Percentiles rank a stretch among this genome's conserved stretches.
These are phyloP conservation scores for Pythium phragmitis DNA, from an alignment of 352 stramenopile genomes.

Conservation along the genomic window DNA sequence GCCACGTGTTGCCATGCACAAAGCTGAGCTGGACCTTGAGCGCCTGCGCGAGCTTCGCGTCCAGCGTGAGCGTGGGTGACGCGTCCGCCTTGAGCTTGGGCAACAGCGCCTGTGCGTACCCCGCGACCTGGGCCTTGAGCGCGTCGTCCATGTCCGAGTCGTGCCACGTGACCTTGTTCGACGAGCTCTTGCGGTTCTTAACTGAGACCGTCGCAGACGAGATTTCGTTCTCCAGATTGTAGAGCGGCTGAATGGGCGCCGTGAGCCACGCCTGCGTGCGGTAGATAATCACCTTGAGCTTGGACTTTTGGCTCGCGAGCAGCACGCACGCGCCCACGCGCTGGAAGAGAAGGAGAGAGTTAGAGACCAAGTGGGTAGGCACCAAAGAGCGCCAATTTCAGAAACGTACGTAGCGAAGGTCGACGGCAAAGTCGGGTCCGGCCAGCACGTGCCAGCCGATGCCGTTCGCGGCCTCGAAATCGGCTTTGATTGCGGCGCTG, in stretches of 20 bases:
- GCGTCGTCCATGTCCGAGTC: conserved; percentile 57
- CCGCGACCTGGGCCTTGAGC: conserved; percentile 40
- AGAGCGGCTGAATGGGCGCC: conserved; percentile 26
- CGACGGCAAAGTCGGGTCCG: conserved; percentile 67
- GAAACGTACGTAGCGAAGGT: conserved; percentile 69
- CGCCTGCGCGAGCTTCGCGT: conserved; percentile 51
- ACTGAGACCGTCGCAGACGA: conserved; percentile 5
- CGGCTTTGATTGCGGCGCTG: conserved; percentile 33
- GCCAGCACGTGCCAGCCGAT: conserved; percentile 70
- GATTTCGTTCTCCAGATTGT: conserved; percentile 27
- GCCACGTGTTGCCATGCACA: conserved; percentile 68
- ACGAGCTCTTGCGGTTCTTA: conserved; percentile 13
- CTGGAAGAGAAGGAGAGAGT: conserved; percentile 26
- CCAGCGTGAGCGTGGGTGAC: conserved; percentile 26
- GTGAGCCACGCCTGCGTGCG: conserved; percentile 49
- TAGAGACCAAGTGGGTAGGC: not conserved
- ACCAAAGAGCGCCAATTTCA: not conserved
- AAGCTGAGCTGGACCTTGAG: conserved; percentile 74
- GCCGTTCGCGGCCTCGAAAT: conserved; percentile 48
- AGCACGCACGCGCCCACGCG: conserved; percentile 68
- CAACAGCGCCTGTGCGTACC: conserved; percentile 40
- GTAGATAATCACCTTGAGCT: conserved; percentile 76
- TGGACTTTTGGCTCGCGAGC: conserved; percentile 53
- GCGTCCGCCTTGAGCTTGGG: conserved; percentile 35
- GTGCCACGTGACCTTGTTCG: conserved; percentile 48